A percentile compares a stretch with the other conserved stretches of the same genome.
phyloP scores from a whole-genome alignment of 495 filamentous ascomycete species.

The Hyaloscypha finlandica region DNA sequence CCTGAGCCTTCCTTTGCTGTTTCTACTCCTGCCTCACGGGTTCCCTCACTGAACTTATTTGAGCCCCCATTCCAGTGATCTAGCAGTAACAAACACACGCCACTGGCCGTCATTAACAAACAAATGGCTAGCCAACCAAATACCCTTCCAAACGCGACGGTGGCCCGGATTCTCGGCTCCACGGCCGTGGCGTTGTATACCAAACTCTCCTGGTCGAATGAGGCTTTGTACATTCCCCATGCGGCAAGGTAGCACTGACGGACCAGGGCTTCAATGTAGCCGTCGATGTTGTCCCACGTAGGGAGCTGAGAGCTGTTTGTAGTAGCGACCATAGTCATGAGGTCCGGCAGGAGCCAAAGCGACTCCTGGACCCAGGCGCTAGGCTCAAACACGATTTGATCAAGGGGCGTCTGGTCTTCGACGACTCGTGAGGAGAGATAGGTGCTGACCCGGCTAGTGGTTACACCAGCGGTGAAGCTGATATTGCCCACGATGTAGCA shows the following conservation, averaged over 20 bases:
- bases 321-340: neutral
- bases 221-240: neutral
- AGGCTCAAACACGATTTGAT: neutral
- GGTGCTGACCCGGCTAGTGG: conserved; percentile 19
- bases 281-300: neutral
- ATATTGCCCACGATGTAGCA: conserved; percentile 21
- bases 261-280: neutral
- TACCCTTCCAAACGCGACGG: neutral
- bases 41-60: too few species aligned
- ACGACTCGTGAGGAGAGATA: conserved; percentile 26
- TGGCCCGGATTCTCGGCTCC: neutral
- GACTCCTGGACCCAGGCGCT: neutral
- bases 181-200: neutral
- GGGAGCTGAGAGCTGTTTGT: neutral
- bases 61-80: too few species aligned
- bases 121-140: neutral
- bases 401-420: conserved; percentile 20
- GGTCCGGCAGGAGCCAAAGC: neutral
- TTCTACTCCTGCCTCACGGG: too few species aligned
- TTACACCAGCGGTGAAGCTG: conserved; percentile 26
- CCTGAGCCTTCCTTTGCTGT: too few species aligned
- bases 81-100: too few species aligned
- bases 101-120: neutral
- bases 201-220: neutral
- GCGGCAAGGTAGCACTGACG: neutral